These are phyloP conservation scores for Salix koriyanagi DNA, from an alignment of 345 rosid genomes.

Conservation along the genomic window DNA sequence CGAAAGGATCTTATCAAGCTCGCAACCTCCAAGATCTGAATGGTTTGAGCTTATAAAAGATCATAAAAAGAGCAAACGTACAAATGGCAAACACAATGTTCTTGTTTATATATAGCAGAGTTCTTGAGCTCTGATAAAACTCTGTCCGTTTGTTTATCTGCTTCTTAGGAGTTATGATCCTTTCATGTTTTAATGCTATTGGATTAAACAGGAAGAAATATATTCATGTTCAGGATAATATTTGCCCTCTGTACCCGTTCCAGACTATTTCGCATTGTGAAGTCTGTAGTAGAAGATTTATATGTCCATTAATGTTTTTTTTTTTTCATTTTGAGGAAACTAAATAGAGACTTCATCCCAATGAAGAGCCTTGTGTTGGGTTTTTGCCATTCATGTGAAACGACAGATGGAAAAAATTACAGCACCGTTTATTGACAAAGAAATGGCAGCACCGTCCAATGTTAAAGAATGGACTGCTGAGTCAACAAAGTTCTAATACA, in stretches of 20 bases:
- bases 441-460: too few relatives aligned
- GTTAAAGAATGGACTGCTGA: too few relatives aligned
- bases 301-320: too few relatives aligned
- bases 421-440: too few relatives aligned
- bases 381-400: too few relatives aligned
- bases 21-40: slow-evolving; percentile 69
- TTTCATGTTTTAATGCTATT: not conserved
- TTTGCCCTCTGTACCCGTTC: not conserved
- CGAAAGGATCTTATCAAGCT: slow-evolving; percentile 78
- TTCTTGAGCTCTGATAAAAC: not conserved
- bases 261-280: not conserved
- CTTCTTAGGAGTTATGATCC: not conserved
- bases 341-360: too few relatives aligned
- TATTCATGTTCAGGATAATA: not conserved
- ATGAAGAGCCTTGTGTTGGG: too few relatives aligned
- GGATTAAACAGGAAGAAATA: too few relatives aligned
- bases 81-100: not conserved
- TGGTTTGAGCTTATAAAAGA: not conserved
- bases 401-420: too few relatives aligned
- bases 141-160: not conserved
- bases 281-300: not conserved
- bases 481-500: too few relatives aligned
- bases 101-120: not conserved
- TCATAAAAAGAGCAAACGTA: not conserved
- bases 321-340: too few relatives aligned